Conservation (phyloP, 805 yeast species). For the Schwanniomyces polymorphus region DNA sequence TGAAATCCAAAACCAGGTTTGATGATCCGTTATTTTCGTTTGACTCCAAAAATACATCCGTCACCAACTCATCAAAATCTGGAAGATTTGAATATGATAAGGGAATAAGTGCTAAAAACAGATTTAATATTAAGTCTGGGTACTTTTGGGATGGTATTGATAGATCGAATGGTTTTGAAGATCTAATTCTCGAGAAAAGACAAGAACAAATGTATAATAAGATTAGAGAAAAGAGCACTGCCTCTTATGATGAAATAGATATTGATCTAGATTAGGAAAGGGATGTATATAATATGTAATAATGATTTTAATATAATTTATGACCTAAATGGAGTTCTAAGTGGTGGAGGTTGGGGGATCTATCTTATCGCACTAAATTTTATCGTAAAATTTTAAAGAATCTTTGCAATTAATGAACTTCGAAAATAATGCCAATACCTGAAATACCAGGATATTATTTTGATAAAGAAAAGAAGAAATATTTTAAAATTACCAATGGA, state of each 20-base stretch:
- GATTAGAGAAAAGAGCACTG: slow-evolving; percentile 1
- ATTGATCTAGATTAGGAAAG: background rate
- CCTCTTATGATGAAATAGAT: slow-evolving; percentile 5
- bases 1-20: slow-evolving; percentile 31
- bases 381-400: background rate
- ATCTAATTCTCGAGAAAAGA: slow-evolving; percentile 48
- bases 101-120: slow-evolving; percentile 59
- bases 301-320: background rate
- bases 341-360: background rate
- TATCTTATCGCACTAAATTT: background rate
- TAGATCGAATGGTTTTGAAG: slow-evolving; percentile 85
- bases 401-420: too few relatives aligned
- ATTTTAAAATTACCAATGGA: slow-evolving; percentile 29
- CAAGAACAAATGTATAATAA: slow-evolving; percentile 29
- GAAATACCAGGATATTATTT: slow-evolving; percentile 27
- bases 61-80: slow-evolving; percentile 11
- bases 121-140: slow-evolving; percentile 80
- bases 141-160: slow-evolving; percentile 84
- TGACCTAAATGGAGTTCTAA: background rate
- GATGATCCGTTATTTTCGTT: slow-evolving; percentile 69
- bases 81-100: slow-evolving; percentile 57
- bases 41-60: slow-evolving; percentile 8
- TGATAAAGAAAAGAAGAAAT: slow-evolving; percentile 20
- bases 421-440: background rate
- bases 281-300: background rate